Base-by-base conservation (phyloP, 306 rosid species). In the Prunus dulcis region DNA sequence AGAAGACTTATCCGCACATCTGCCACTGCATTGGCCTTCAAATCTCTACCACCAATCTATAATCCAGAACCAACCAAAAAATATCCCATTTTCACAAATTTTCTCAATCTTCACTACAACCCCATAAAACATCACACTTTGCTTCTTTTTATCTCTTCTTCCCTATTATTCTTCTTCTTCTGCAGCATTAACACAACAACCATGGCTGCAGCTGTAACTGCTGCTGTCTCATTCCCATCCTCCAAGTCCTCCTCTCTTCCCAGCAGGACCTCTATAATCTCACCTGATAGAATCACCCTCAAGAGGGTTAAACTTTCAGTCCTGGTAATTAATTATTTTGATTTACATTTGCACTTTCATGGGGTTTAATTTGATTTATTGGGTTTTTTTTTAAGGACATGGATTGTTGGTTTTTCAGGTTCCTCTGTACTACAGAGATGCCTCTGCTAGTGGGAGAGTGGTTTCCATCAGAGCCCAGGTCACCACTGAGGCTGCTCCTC, bases 171-270 rank as follows among this genome's bases (percentile, higher is more conserved):
- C 63, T 67, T 74, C 79, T 43, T 32, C 61, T n/a, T 53, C 67
- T 14, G n/a, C 47, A 34, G 69, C 50, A 64, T 34, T 64, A 27
- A 60, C 66, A 78, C 64, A 51, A 52, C 74, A 73, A 22, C 75
- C 87, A 94, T 94, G 98, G 96, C 97, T 79, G 79, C 97, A 75
- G 97, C 94, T 2, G 93, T 91, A 1, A 89, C 98, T 71, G 93
- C 97, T 66, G 88, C 97, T 27, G 91, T 89, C 67, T 92, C 97
- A 25, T 87, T 95, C 62, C 96, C 98, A 12, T 84, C 96, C n/a
- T 73, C 96, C 73, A 94, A 89, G 47, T 89, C 97, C 60, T 62
- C 97, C 34, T 62, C 97, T 69, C 85, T 89, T 7, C 49, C 96
- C 3, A 56, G 79, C 75, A 81, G 87, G 58, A 85, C 91, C 78